Evolutionary conservation across 495 filamentous ascomycete genomes (phyloP), one percentile per base, ranked within the genome.

Genomic region (Penicillium pancosmium): DNA sequence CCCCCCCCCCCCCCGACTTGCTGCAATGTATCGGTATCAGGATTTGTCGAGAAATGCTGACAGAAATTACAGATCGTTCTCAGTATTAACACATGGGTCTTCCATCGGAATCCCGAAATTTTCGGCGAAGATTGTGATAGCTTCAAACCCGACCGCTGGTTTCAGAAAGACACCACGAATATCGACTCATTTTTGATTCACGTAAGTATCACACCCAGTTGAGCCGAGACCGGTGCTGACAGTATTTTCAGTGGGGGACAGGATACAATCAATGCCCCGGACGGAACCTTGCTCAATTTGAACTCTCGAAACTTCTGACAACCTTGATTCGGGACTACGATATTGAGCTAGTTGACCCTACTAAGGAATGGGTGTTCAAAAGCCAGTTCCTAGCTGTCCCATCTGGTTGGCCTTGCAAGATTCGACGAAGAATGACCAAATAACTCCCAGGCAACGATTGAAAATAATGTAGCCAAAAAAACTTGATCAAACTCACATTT

Each of bases 61-160:
- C 13, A 35, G 13, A 13, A 5, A 52, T 4, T 64, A 33, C 59
- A 78, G 56, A 73, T 65, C 1, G 72, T 72, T 16, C 61, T 83
- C 7, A 77, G 75, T 50, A 62, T 82, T 9, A 78, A 81, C 53
- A 57, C 78, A 0, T 80, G 71, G 72, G 68, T 74, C 9, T 57
- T 81, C 41, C 80, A 82, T 51, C 68, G 78, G 1, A 68, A 75
- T n/a, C 62, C 65, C 15, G 65, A 74, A 5, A 50, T 76, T 8
- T 83, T 78, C 57, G 81, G 80, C 0, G 52, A 63, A 0, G 80
- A 83, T 52, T 73, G 73, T 2, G 65, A 78, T 12, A 69, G 59
- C 38, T 83, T 75, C 63, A 78, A 76, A 12, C 79, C 78, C 5
- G 71, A 80, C 43, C 63, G 80, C n/a, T 83, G 79, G 79, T 56